Conservation (phyloP, 352 stramenopile species). For the Globisporangium orthogonon region DNA sequence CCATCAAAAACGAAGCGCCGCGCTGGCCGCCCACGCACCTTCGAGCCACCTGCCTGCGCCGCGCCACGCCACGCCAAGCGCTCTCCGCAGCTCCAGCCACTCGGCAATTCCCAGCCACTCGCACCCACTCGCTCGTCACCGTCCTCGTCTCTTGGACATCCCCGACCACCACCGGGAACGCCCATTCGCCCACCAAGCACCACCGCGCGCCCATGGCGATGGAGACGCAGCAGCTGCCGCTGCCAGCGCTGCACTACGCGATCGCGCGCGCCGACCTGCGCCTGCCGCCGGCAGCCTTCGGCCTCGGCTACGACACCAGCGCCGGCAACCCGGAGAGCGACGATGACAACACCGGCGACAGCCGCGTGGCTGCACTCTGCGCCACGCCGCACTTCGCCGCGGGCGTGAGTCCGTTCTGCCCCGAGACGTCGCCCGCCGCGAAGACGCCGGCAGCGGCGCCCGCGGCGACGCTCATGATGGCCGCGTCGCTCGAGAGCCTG, state of each 20-base stretch:
- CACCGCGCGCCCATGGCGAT: background rate
- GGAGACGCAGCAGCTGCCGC: constrained; percentile 9
- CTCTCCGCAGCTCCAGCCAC: background rate
- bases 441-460: constrained; percentile 12
- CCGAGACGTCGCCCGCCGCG: constrained; percentile 33
- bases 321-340: background rate
- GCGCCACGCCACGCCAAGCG: too few species aligned
- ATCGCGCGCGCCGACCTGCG: constrained; percentile 35
- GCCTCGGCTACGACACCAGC: constrained; percentile 10
- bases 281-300: constrained; percentile 48
- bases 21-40: background rate
- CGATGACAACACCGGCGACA: background rate
- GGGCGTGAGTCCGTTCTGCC: constrained; percentile 17
- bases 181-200: background rate
- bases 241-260: constrained; percentile 58
- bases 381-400: constrained; percentile 28
- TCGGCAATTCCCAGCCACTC: background rate
- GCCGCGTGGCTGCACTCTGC: constrained; percentile 24
- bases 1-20: background rate
- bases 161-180: background rate
- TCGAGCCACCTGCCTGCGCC: too few species aligned
- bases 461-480: background rate
- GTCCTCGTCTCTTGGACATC: background rate
- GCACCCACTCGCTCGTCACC: background rate
- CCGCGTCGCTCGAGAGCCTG: background rate